Percentiles rank a stretch among this genome's conserved stretches.
phyloP scores from a whole-genome alignment of 2,329 filamentous ascomycete genomes.

The Ophioceras dolichostomum region DNA sequence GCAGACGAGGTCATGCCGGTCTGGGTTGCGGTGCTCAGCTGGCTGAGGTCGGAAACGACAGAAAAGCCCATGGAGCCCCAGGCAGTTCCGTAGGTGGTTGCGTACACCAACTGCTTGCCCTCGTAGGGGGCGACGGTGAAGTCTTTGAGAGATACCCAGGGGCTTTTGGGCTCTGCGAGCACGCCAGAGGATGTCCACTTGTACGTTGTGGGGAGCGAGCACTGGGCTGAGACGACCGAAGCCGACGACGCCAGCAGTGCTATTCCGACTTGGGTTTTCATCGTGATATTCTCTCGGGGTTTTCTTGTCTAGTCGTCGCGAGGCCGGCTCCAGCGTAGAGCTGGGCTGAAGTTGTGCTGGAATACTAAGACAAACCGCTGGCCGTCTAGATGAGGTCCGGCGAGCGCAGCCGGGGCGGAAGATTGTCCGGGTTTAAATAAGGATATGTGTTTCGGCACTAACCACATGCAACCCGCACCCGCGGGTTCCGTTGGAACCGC shows the following conservation, averaged over 20 bases:
- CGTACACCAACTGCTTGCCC: constrained; percentile 49
- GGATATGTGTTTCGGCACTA: too few species aligned
- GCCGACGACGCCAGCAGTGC: constrained; percentile 9
- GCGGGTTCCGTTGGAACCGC: too few species aligned
- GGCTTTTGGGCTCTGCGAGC: constrained; percentile 37
- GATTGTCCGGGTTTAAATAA: too few species aligned
- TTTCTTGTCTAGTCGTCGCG: too few species aligned
- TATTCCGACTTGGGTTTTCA: too few species aligned
- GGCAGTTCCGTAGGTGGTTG: constrained; percentile 24
- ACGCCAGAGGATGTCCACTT: constrained; percentile 38
- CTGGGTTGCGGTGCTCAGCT: constrained; percentile 38
- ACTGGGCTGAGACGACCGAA: constrained; percentile 17
- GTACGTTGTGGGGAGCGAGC: constrained; percentile 41
- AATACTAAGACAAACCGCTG: too few species aligned
- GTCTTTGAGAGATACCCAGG: constrained; percentile 49
- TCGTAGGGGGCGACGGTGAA: constrained; percentile 45
- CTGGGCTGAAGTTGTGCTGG: too few species aligned
- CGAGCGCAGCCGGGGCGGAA: too few species aligned
- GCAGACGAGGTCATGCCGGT: constrained; percentile 31
- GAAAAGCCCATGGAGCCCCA: constrained; percentile 50
- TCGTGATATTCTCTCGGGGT: too few species aligned
- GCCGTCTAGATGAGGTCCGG: too few species aligned
- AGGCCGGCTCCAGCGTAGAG: too few species aligned
- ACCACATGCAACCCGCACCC: too few species aligned
- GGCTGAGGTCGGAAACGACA: constrained; percentile 37